Percentiles rank a stretch among this genome's conserved stretches.
Evolutionary conservation across 306 rosid genomes (phyloP).

Genomic region (Acacia confusa): DNA sequence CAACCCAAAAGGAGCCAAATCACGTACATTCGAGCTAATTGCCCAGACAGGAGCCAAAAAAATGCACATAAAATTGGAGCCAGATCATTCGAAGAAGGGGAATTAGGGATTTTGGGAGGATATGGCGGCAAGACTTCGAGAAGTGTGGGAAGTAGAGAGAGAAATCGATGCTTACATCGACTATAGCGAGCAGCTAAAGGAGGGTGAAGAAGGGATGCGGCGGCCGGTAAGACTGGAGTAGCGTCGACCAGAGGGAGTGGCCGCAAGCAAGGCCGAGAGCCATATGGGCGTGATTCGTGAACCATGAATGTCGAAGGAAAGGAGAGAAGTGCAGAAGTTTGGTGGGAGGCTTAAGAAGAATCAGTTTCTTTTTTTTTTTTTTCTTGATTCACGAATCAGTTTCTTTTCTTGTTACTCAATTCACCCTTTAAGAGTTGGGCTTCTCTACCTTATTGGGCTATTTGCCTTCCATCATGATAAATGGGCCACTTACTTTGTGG

Average conservation of each 20-base stretch:
- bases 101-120: background rate
- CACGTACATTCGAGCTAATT: background rate
- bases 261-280: background rate
- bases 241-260: no score
- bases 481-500: background rate
- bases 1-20: background rate
- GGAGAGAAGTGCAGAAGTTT: background rate
- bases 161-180: background rate
- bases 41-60: background rate
- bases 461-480: background rate
- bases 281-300: background rate
- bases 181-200: no score
- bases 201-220: no score
- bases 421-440: background rate
- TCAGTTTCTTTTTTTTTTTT: no score
- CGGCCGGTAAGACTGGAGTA: background rate
- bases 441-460: background rate
- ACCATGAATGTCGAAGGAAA: background rate
- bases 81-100: background rate
- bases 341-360: background rate
- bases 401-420: background rate
- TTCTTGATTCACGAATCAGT: no score
- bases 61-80: background rate
- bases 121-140: background rate
- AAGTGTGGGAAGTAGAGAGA: background rate